Evolutionary conservation across 2,329 filamentous ascomycete genomes (phyloP), one percentile per base, ranked within the genome.

Genomic region (Tolypocladium paradoxum): DNA sequence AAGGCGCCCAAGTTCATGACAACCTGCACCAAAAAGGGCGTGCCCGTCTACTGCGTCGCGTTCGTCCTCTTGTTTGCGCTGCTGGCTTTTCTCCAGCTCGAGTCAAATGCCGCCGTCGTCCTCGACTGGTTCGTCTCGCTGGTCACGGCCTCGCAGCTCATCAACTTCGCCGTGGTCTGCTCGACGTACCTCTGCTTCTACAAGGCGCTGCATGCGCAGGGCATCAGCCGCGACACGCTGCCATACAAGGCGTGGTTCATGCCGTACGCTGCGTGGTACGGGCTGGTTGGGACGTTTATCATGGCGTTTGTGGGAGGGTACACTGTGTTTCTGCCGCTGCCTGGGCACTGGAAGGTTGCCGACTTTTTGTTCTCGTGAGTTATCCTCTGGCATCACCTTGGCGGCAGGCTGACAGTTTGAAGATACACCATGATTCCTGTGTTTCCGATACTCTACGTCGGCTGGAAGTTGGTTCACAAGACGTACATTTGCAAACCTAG

Each of bases 231-330:
- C 6, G 75, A 82, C 37, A 76, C 75, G 0, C 70, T 92, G n/a
- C 86, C 87, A 0, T 90, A 89, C 70, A 83, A 78, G 57, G 82
- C 82, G 1, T 76, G 76, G 56, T 75, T 80, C 45, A 87, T 90
- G 71, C 88, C 88, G 2, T 91, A 83, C 60, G 76, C 81, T 0
- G 86, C 87, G 0, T 91, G 79, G 63, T 82, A 84, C 49, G 83
- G 81, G 0, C 69, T 89, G 6, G 64, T 72, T 0, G 81, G 78
- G 29, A 87, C 83, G 1, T 78, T 80, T 49, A 66, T 87, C 57
- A 90, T 92, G 83, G 79, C 83, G 0, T 82, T 91, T 59, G 82
- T 90, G 1, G 82, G 85, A 9, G 88, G 88, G 0, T 92, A 90
- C 57, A 78, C 83, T 0, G 85, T 91, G 1, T 93, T 92, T 61